Evolutionary conservation across 2,329 filamentous ascomycete species (phyloP), one percentile per base, ranked within the genome.

Genomic region (Cladophialophora yegresii): DNA sequence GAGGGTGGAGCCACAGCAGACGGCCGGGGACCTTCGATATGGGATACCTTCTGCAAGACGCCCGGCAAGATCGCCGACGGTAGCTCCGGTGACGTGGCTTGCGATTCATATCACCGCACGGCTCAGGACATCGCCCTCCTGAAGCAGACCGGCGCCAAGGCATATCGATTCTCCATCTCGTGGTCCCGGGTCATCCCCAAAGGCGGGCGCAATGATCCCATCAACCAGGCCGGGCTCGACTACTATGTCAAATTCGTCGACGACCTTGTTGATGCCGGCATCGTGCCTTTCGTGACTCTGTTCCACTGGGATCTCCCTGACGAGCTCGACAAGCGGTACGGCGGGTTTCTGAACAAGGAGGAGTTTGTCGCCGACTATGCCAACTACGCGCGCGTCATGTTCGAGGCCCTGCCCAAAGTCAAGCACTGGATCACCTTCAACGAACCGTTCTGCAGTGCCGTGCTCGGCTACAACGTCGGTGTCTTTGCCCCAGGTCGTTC

Each of bases 361-460:
- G 91, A 96, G 79, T 96, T 95, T 76, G 87, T 90, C 2, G 84
- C 88, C 64, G 92, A 96, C 78, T 96, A 87, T 74, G 88, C 89
- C 71, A 80, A 89, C 77, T 96, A 93, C 74, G 89, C 91, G 9
- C 87, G 88, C 67, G 81, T 91, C 54, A 82, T 91, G 72, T 96
- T 92, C 80, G 83, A 88, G 74, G 85, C 87, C 0, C 82, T 96
- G 62, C 84, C 87, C 60, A 89, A 88, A 76, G 91, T 92, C 73
- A 91, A 92, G 81, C 84, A 91, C 78, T 96, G 92, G 92, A 91
- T 93, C 76, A 95, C 91, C 28, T 92, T 93, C 80, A 95, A 95
- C 76, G 91, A 96, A 80, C 92, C 92, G 3, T 95, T 90, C 87
- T 96, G 91, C 78, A 90, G 87, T 68, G 86, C 89, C 58, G 88